phyloP scores from a whole-genome alignment of 129 eudicot genomes.

The Flaveria sonorensis region DNA sequence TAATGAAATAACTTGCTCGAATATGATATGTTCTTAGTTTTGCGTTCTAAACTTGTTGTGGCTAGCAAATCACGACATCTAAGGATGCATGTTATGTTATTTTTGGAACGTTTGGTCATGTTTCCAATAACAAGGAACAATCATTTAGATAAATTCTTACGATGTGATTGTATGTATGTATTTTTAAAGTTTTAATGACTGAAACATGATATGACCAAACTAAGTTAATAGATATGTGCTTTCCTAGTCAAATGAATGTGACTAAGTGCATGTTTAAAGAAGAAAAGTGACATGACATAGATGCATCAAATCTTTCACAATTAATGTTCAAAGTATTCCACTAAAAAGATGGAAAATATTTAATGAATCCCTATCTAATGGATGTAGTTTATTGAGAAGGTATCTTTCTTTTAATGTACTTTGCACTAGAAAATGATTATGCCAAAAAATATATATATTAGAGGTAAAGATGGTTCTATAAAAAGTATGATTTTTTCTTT shows the following conservation, averaged over 20 bases:
- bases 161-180: no score
- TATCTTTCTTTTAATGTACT: no score
- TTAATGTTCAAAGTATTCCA: constrained; percentile 36
- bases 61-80: no score
- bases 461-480: constrained; percentile 4
- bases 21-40: no score
- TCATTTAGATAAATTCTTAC: no score
- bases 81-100: no score
- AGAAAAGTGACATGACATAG: constrained; percentile 23
- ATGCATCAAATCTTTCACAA: constrained; percentile 23
- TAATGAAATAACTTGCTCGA: no score
- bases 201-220: neutral
- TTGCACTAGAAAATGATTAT: neutral
- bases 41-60: no score
- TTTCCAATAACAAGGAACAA: no score
- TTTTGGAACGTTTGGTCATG: no score
- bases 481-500: neutral
- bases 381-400: constrained; percentile 13
- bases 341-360: constrained; percentile 21
- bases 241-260: constrained; percentile 18
- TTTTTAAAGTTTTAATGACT: neutral
- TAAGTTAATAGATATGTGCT: neutral
- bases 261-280: neutral
- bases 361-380: constrained; percentile 23
- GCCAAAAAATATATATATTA: neutral